Conservation (phyloP, 2,329 filamentous ascomycete species). For the Acrocalymma vagum region DNA sequence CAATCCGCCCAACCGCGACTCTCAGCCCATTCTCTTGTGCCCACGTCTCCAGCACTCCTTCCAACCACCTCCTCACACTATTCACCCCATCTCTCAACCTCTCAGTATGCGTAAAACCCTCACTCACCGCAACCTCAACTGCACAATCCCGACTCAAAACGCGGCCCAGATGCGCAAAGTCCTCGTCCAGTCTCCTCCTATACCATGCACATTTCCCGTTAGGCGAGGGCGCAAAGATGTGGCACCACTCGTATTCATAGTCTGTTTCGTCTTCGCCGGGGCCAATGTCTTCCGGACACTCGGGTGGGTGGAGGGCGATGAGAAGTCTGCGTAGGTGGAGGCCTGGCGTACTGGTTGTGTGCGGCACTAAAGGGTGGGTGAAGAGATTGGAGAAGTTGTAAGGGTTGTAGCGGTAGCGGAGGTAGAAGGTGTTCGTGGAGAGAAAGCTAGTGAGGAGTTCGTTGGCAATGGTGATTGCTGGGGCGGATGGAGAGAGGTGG, state of each 20-base stretch:
- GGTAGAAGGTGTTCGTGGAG: slow-evolving; percentile 3
- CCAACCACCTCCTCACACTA: neutral
- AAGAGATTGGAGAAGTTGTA: neutral
- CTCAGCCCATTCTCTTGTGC: neutral
- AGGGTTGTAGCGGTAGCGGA: slow-evolving; percentile 10
- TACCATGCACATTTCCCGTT: slow-evolving; percentile 7
- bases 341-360: neutral
- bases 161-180: slow-evolving; percentile 1
- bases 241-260: slow-evolving; percentile 6
- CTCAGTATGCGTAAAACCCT: neutral
- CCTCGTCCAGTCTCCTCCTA: slow-evolving; percentile 1
- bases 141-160: neutral
- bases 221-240: neutral
- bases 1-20: neutral
- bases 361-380: slow-evolving; percentile 1
- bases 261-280: slow-evolving; percentile 4
- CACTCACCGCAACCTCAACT: neutral
- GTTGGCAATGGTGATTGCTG: neutral
- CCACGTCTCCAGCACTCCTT: neutral
- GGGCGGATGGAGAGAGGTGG: neutral
- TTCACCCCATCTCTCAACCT: neutral
- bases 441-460: slow-evolving; percentile 4
- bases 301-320: slow-evolving; percentile 2
- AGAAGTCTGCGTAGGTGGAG: slow-evolving; percentile 1
- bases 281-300: slow-evolving; percentile 5